These are phyloP conservation scores for Cornus suecica DNA, from an alignment of 148 eudicot genomes.

Conservation along the genomic window DNA sequence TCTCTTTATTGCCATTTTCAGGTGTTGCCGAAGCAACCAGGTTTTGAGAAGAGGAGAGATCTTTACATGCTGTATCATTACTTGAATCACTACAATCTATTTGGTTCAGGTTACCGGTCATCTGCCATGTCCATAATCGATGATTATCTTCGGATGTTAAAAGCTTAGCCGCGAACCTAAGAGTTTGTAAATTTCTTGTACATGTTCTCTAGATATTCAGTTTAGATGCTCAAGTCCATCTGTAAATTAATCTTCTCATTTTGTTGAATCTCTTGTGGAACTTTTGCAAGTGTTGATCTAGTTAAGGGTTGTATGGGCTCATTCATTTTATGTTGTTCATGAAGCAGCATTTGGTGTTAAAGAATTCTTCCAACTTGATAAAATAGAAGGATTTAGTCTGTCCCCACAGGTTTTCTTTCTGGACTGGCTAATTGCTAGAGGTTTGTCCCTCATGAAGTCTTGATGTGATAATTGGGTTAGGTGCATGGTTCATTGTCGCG, in stretches of 20 bases:
- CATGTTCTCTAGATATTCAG: background rate
- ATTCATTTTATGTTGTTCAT: no score
- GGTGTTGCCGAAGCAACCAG: constrained; percentile 96
- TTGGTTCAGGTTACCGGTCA: constrained; percentile 94
- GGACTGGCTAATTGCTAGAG: no score
- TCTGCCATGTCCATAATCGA: constrained; percentile 90
- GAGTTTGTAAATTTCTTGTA: constrained; percentile 5
- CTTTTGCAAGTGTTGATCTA: background rate
- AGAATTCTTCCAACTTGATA: no score
- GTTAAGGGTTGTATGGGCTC: no score
- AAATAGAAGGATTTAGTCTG: no score
- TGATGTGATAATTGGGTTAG: no score
- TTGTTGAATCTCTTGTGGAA: constrained; percentile 13
- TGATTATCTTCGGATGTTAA: constrained; percentile 71
- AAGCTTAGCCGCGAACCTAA: constrained; percentile 29
- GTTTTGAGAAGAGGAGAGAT: constrained; percentile 83
- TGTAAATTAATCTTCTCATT: background rate
- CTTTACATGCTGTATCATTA: constrained; percentile 89
- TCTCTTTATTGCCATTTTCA: constrained; percentile 24
- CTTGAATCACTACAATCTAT: constrained; percentile 94
- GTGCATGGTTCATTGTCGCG: no score
- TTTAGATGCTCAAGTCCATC: background rate
- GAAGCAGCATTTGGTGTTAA: no score
- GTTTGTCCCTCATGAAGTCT: no score
- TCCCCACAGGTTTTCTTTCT: no score